Evolutionary conservation across 2,329 filamentous ascomycete genomes (phyloP).

Genomic region (Aspergillus sp.): DNA sequence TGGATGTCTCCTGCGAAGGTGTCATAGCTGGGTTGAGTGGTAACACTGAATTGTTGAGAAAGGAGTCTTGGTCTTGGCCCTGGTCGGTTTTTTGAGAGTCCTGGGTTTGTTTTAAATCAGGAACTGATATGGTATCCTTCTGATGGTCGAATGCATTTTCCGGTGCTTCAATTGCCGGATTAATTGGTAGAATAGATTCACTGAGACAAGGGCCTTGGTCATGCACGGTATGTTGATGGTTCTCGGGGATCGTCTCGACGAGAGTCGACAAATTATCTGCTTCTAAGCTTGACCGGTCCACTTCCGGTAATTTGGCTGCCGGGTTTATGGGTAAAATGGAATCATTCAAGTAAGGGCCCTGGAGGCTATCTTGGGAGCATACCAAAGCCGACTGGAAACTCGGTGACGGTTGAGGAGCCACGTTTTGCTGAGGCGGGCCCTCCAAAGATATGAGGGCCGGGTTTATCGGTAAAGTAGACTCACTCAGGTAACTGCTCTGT

Average conservation of each 20-base stretch:
- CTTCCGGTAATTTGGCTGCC: not conserved
- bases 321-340: not conserved
- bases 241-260: not conserved
- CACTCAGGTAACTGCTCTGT: not conserved
- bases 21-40: constrained; percentile 28
- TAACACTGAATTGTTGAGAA: constrained; percentile 21
- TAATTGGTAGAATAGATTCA: not conserved
- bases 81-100: not conserved
- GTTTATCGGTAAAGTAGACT: not conserved
- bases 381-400: constrained; percentile 13
- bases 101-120: not conserved
- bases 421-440: not conserved
- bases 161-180: not conserved
- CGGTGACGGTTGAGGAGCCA: constrained; percentile 12
- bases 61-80: not conserved
- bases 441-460: not conserved
- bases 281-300: not conserved
- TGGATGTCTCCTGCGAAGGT: not conserved
- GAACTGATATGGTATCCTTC: not conserved
- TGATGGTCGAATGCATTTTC: not conserved
- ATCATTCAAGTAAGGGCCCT: constrained; percentile 12
- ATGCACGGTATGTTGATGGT: not conserved
- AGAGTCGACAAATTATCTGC: not conserved
- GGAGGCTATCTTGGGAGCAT: constrained; percentile 8
- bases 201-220: constrained; percentile 13